Evolutionary conservation across 2,329 filamentous ascomycete species (phyloP), one percentile per base, ranked within the genome.

Genomic region (Colletotrichum echinochloae): DNA sequence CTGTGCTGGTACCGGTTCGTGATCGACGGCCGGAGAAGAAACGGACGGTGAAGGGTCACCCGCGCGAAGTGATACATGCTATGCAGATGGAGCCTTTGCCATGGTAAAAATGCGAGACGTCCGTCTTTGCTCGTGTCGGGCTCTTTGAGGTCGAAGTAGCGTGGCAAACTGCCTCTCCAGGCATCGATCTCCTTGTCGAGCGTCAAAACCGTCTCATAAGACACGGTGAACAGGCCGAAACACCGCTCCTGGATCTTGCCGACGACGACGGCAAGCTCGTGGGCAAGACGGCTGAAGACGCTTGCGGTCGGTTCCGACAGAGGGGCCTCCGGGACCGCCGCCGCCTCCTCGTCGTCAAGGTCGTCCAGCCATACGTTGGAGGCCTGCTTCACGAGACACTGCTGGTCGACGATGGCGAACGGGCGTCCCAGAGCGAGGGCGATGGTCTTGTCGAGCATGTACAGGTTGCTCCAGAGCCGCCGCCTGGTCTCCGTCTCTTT

Each of bases 311-410:
- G 81, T 12, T 78, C 76, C 0, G 75, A 75, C 4, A 81, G 60
- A 1, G 78, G 75, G 16, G 73, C 72, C 30, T 76, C 75, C 1
- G 72, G 66, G 4, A 63, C 20, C 1, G 73, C 73, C 1, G 61
- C 61, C 6, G 78, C 78, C 26, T 77, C 74, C 7, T 80, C 79
- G 59, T 80, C 75, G 12, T 71, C 73, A 55, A 79, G 74, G 41
- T 79, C 78, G 57, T 82, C 81, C 1, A 82, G 66, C 78, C 78
- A 83, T 35, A 82, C 74, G 35, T 83, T 83, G n/a, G 77, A 76
- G 0, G 79, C 77, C 48, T 77, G 74, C 67, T 79, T 80, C 20
- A 79, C 77, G 48, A 81, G 76, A 68, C 80, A 82, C 67, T 82
- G 80, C 44, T 78, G 76, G 51, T 81, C 79, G 9, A 79, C 77